Evolutionary conservation across 768 basidiomycete species (phyloP), one percentile per base, ranked within the genome.

Genomic region (Dendrothele bispora): DNA sequence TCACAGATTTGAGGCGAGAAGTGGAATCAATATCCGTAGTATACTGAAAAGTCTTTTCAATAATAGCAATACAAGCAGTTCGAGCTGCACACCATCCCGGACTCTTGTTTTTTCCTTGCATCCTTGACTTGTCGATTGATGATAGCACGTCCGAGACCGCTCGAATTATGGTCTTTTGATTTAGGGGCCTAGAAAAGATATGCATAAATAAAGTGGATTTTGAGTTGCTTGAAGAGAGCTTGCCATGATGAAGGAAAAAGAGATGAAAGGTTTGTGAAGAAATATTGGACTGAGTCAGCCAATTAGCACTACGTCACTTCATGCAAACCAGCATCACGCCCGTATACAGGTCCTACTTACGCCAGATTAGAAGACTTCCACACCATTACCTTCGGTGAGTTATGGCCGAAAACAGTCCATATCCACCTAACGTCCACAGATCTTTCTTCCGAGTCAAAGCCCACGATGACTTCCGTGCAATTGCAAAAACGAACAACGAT

Each of bases 91-190:
- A 91, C 89, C 51, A 91, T 70, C 44, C 82, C 82, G 15, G 88
- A 82, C 58, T 81, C 80, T 45, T 81, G 73, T 49, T 68, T 68
- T 55, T 65, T 70, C 34, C 75, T 75, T 25, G 86, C 85, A 72
- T 91, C 90, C 63, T 90, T 89, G 15, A 79, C 79, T 68, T 88
- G 85, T 55, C 83, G 84, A 60, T 99, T 98, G 62, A 98, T 97
- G 62, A 99, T 92, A 22, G 97, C 95, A 51, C 91, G 80, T 27
- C 97, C 97, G 22, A 99, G 76, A 12, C 97, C 97, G 53, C 85
- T 86, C 1, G 84, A 74, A 62, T 90, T 89, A 15, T 61, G 74
- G 56, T 83, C 79, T 62, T 72, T 79, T 34, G 73, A 66, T 66
- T 77, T 87, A 21, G 79, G 74, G 52, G 84, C 70, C 83, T 84